Evolutionary conservation across 345 rosid genomes (phyloP).

Genomic region (Ceriops tagal): DNA sequence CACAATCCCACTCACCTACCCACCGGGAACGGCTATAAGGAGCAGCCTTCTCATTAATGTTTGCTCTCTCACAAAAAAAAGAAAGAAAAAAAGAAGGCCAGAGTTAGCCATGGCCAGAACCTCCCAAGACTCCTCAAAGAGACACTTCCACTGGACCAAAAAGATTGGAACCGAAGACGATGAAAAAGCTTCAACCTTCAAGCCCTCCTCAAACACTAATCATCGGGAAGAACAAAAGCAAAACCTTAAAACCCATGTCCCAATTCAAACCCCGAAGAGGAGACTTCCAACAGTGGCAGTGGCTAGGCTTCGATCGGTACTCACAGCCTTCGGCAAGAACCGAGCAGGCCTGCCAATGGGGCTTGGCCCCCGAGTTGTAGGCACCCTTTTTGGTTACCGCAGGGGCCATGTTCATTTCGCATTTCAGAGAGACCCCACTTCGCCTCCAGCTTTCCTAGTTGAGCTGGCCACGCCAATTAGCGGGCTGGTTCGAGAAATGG

Average conservation of each 20-base stretch:
- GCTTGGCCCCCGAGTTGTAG: conserved; percentile 67
- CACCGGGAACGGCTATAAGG: conserved; percentile 20
- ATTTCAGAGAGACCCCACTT: conserved; percentile 72
- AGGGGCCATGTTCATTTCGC: conserved; percentile 95
- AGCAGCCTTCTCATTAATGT: background rate
- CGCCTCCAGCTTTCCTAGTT: conserved; percentile 74
- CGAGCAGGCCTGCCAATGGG: conserved; percentile 38
- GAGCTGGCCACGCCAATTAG: conserved; percentile 94
- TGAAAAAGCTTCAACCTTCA: conserved; percentile 37
- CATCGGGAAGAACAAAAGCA: conserved; percentile 28
- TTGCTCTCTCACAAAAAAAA: conserved; percentile 7
- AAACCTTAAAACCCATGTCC: conserved; percentile 10
- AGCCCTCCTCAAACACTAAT: conserved; percentile 16
- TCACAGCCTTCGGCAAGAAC: conserved; percentile 51
- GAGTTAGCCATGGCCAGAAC: conserved; percentile 14
- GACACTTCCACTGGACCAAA: conserved; percentile 82
- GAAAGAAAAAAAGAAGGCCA: background rate
- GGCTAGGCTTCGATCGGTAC: conserved; percentile 70
- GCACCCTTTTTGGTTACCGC: conserved; percentile 84
- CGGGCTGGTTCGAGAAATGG: conserved; percentile 86
- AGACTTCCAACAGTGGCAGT: conserved; percentile 73
- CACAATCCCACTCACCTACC: background rate
- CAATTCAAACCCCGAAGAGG: conserved; percentile 47
- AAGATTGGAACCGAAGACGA: conserved; percentile 64
- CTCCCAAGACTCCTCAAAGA: conserved; percentile 56